Evolutionary conservation across 148 eudicot genomes (phyloP).

Genomic region (Pharnaceum exiguum): DNA sequence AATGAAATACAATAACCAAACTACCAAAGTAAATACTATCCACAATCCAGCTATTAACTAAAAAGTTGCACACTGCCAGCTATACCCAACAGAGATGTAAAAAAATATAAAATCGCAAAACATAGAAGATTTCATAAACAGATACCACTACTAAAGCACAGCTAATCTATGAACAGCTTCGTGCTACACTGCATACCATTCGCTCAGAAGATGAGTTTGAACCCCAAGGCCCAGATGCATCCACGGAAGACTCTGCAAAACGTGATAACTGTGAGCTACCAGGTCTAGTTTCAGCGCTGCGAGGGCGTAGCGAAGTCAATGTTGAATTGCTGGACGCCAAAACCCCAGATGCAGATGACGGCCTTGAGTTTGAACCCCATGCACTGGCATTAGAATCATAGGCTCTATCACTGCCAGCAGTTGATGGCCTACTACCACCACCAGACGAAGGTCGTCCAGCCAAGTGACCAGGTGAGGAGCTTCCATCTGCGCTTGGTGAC

Average conservation of each 20-base stretch:
- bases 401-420: conserved; percentile 81
- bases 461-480: conserved; percentile 64
- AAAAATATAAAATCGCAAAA: too few relatives aligned
- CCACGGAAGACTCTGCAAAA: conserved; percentile 77
- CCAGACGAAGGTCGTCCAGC: conserved; percentile 89
- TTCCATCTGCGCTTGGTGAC: conserved; percentile 73
- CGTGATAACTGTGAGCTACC: conserved; percentile 90
- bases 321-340: conserved; percentile 60
- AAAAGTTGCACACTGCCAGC: too few relatives aligned
- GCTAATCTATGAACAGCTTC: background rate
- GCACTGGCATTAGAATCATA: conserved; percentile 50
- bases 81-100: too few relatives aligned
- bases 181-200: conserved; percentile 43
- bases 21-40: background rate
- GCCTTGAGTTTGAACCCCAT: conserved; percentile 87
- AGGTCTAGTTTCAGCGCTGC: conserved; percentile 91
- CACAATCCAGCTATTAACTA: too few relatives aligned
- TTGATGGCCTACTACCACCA: conserved; percentile 90
- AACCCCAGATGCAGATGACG: conserved; percentile 86
- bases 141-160: background rate
- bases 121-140: too few relatives aligned
- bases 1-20: background rate
- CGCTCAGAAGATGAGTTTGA: conserved; percentile 47
- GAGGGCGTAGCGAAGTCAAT: conserved; percentile 63
- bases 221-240: conserved; percentile 54